phyloP scores from a whole-genome alignment of 1,284 basidiomycete species.

The Melampsora americana region DNA sequence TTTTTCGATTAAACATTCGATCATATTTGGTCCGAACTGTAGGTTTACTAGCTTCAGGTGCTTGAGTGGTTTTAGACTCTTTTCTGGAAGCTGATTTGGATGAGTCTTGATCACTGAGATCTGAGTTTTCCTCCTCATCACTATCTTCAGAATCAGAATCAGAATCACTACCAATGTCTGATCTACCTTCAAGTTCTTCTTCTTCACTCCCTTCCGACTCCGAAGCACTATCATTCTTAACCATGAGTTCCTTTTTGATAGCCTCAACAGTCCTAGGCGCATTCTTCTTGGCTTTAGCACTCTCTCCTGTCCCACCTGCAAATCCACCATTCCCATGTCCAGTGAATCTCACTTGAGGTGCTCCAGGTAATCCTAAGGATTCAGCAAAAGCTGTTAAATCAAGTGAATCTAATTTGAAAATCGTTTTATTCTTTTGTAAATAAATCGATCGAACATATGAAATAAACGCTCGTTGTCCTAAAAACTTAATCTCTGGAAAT shows the following conservation, averaged over 20 bases:
- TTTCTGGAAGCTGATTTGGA: slow-evolving; percentile 41
- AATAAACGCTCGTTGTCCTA: slow-evolving; percentile 90
- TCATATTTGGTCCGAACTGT: slow-evolving; percentile 89
- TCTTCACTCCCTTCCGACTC: slow-evolving; percentile 54
- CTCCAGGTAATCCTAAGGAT: slow-evolving; percentile 85
- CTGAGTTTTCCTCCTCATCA: neutral
- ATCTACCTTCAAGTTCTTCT: slow-evolving; percentile 44
- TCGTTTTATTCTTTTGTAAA: slow-evolving; percentile 87
- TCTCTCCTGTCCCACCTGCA: slow-evolving; percentile 47
- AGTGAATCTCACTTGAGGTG: slow-evolving; percentile 91
- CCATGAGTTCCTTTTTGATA: slow-evolving; percentile 15
- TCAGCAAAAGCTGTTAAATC: slow-evolving; percentile 82
- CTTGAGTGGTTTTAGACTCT: slow-evolving; percentile 22
- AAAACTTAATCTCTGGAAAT: slow-evolving; percentile 94
- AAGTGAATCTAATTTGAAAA: slow-evolving; percentile 80
- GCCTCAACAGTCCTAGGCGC: slow-evolving; percentile 49
- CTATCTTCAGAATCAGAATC: slow-evolving; percentile 54
- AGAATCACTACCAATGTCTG: slow-evolving; percentile 50
- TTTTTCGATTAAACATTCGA: slow-evolving; percentile 94
- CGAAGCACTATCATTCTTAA: slow-evolving; percentile 33
- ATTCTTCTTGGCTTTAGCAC: slow-evolving; percentile 50
- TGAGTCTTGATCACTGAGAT: slow-evolving; percentile 45
- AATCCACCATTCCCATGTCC: slow-evolving; percentile 60
- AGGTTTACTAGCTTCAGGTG: slow-evolving; percentile 46
- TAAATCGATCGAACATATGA: slow-evolving; percentile 91